These are phyloP conservation scores for Thelonectria blattea DNA, from an alignment of 2,329 filamentous ascomycete species.

Conservation along the genomic window DNA sequence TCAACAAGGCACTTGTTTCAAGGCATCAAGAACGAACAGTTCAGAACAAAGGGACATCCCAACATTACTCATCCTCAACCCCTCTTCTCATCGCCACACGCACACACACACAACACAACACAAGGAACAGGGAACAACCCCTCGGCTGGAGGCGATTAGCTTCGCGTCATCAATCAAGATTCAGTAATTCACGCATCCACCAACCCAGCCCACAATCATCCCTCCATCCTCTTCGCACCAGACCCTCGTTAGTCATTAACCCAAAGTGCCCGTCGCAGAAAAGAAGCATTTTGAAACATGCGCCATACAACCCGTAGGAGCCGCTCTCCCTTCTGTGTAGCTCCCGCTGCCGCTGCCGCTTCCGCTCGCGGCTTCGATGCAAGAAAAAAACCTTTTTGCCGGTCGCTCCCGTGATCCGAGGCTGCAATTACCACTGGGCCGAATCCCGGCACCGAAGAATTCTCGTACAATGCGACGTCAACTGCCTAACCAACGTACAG, in stretches of 20 bases:
- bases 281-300: background rate
- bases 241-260: too few species aligned
- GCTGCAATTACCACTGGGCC: background rate
- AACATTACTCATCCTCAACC: background rate
- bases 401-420: background rate
- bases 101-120: background rate
- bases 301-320: background rate
- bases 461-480: too few species aligned
- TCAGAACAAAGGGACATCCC: background rate
- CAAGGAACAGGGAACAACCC: background rate
- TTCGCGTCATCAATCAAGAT: background rate
- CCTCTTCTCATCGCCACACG: background rate
- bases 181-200: slow-evolving; percentile 1
- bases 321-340: too few species aligned
- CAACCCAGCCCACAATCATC: background rate
- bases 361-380: too few species aligned
- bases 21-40: background rate
- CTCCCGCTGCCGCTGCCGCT: too few species aligned
- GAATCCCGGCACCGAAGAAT: background rate
- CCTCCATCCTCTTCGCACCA: too few species aligned
- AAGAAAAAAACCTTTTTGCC: background rate
- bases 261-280: background rate
- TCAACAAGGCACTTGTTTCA: background rate
- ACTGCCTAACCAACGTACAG: too few species aligned
- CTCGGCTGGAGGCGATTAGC: background rate